Percentiles rank a stretch among this genome's conserved stretches.
phyloP scores from a whole-genome alignment of 345 rosid genomes.

The Acer campestre region DNA sequence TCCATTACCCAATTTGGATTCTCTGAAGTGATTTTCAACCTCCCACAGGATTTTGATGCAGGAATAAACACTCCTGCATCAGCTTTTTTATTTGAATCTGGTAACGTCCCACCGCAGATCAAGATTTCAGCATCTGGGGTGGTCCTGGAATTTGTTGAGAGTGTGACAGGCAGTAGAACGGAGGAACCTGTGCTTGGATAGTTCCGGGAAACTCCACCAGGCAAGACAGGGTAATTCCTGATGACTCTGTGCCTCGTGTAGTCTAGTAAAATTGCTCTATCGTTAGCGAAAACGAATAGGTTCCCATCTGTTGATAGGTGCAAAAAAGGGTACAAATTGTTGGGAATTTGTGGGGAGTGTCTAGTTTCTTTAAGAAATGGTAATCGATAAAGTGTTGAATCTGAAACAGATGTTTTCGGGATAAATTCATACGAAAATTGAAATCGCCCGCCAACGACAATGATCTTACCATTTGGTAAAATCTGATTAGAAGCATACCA shows the following conservation, averaged over 20 bases:
- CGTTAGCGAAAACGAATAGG: constrained; percentile 54
- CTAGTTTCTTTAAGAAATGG: constrained; percentile 38
- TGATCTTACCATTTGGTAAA: constrained; percentile 36
- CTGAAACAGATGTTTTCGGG: constrained; percentile 23
- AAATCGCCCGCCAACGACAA: constrained; percentile 38
- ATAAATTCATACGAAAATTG: constrained; percentile 25
- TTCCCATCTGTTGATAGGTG: constrained; percentile 48
- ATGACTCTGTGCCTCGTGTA: constrained; percentile 34
- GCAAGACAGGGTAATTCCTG: constrained; percentile 44
- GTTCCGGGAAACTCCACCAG: constrained; percentile 49
- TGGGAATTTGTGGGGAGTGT: constrained; percentile 24
- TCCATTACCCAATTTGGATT: constrained; percentile 41
- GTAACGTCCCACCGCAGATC: constrained; percentile 43
- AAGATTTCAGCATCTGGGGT: constrained; percentile 34
- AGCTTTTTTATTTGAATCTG: constrained; percentile 24
- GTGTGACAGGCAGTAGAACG: constrained; percentile 42
- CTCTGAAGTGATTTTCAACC: constrained; percentile 23
- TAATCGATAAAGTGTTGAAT: constrained; percentile 16
- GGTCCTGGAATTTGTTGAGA: neutral
- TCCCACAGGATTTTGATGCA: constrained; percentile 30
- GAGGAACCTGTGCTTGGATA: constrained; percentile 65
- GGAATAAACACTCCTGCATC: constrained; percentile 17
- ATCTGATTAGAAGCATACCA: constrained; percentile 47
- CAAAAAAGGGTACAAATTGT: constrained; percentile 57
- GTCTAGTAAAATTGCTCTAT: constrained; percentile 46